phyloP scores from a whole-genome alignment of 371 early-diverging fungal genomes.

The Zychaea mexicana region DNA sequence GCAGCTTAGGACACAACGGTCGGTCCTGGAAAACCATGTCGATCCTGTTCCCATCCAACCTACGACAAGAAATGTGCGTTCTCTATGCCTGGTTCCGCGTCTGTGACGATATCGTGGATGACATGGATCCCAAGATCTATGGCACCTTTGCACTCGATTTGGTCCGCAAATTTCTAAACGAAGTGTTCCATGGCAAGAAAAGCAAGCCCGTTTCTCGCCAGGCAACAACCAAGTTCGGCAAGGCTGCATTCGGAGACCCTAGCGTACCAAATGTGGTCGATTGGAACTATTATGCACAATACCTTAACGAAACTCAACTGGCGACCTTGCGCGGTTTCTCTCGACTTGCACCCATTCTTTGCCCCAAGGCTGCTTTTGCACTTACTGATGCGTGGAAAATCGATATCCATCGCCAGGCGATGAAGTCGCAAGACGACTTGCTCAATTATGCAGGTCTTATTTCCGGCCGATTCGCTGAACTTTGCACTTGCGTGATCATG shows the following conservation, averaged over 20 bases:
- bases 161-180: slow-evolving; percentile 28
- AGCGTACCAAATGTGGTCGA: slow-evolving; percentile 14
- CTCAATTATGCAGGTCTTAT: slow-evolving; percentile 47
- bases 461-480: slow-evolving; percentile 59
- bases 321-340: slow-evolving; percentile 35
- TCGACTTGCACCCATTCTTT: slow-evolving; percentile 43
- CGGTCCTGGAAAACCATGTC: slow-evolving; percentile 56
- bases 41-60: slow-evolving; percentile 46
- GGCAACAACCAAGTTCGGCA: background rate
- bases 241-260: slow-evolving; percentile 6
- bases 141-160: slow-evolving; percentile 10
- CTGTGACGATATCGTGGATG: slow-evolving; percentile 62
- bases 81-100: slow-evolving; percentile 61
- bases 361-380: slow-evolving; percentile 44
- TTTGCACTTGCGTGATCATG: slow-evolving; percentile 44
- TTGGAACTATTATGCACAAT: slow-evolving; percentile 23
- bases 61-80: slow-evolving; percentile 51
- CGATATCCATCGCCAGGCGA: slow-evolving; percentile 39
- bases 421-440: slow-evolving; percentile 43
- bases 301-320: slow-evolving; percentile 20
- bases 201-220: background rate
- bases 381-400: slow-evolving; percentile 52
- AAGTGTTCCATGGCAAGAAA: background rate
- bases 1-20: slow-evolving; percentile 34
- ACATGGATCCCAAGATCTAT: slow-evolving; percentile 8